Evolutionary conservation across 257 asterid species (phyloP), one percentile per base, ranked within the genome.

Genomic region (Penstemon davidsonii): DNA sequence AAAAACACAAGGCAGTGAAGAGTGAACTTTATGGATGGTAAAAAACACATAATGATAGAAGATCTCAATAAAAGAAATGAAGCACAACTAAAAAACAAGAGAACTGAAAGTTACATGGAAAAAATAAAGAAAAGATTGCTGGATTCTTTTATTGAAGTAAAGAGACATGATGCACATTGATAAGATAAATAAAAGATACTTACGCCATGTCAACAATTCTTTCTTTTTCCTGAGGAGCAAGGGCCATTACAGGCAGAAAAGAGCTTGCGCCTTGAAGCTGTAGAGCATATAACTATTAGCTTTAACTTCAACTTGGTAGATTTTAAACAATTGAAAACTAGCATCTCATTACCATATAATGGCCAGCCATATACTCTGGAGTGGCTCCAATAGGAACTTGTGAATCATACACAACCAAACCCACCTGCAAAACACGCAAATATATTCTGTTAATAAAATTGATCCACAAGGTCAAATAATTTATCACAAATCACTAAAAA

Each of bases 361-460:
- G 86, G 57, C 99, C 99, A 75, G 99, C 99, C 97, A 93, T 90
- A 78, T 90, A 90, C 68, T 90, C 99, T 19, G 99, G 97, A 73
- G 96, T 93, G 36, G 99, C 99, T 68, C 99, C 99, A 73, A 88
- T 81, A 54, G 99, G 97, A 70, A 93, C 92, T 90, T 88, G 97
- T 60, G 99, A 93, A 69, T 88, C 93, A 78, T 86, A 93, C 18
- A 93, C 96, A 73, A 85, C 95, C 86, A 93, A 85, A 61, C 99
- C 99, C 62, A 93, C 99, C 99, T 88, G 76, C 38, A 69, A 51
- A 71, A 62, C 44, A 46, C 38, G 69, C 67, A 18, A 52, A 71
- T 56, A 57, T 12, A 66, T 57, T 64, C 44, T 52, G 54, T 13
- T 25, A 46, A 11, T 43, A 49, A 54, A 13, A 51, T 46, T 38